A percentile compares a stretch with the other conserved stretches of the same genome.
Conservation (phyloP, 768 basidiomycete genomes). For the Tricholoma sp. region DNA sequence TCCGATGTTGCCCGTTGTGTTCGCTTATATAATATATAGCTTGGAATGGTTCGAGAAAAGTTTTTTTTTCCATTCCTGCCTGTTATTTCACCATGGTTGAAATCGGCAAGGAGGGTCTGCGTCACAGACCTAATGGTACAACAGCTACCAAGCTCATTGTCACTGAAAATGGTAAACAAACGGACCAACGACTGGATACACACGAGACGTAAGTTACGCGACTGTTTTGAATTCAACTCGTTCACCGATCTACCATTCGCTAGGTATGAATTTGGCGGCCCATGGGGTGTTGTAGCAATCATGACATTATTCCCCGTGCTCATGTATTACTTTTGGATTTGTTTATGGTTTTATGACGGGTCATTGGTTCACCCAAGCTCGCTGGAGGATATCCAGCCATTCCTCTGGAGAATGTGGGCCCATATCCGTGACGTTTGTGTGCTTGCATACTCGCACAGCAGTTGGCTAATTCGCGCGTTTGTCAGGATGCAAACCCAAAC, state of each 20-base stretch:
- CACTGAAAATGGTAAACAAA: slow-evolving; percentile 68
- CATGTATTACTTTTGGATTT: slow-evolving; percentile 99
- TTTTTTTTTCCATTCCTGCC: not conserved
- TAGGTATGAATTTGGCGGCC: slow-evolving; percentile 97
- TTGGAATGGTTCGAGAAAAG: slow-evolving; percentile 13
- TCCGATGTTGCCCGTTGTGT: not conserved
- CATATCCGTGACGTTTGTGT: slow-evolving; percentile 66
- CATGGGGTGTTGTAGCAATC: slow-evolving; percentile 84
- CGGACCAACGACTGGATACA: slow-evolving; percentile 68
- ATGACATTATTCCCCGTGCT: slow-evolving; percentile 91
- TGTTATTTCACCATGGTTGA: slow-evolving; percentile 12
- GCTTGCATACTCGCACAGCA: no score
- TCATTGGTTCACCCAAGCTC: slow-evolving; percentile 66
- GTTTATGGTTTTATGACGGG: slow-evolving; percentile 94
- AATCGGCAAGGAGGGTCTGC: slow-evolving; percentile 14
- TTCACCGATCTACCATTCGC: slow-evolving; percentile 5
- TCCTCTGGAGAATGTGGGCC: slow-evolving; percentile 77
- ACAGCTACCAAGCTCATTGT: slow-evolving; percentile 30
- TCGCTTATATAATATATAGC: slow-evolving; percentile 1
- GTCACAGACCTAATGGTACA: slow-evolving; percentile 20
- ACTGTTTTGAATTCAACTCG: not conserved
- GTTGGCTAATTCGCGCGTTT: not conserved
- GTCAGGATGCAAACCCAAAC: slow-evolving; percentile 90
- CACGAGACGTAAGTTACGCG: slow-evolving; percentile 48
- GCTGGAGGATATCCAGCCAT: slow-evolving; percentile 67